Evolutionary conservation across 345 rosid genomes (phyloP).

Genomic region (Cardamine resedifolia): DNA sequence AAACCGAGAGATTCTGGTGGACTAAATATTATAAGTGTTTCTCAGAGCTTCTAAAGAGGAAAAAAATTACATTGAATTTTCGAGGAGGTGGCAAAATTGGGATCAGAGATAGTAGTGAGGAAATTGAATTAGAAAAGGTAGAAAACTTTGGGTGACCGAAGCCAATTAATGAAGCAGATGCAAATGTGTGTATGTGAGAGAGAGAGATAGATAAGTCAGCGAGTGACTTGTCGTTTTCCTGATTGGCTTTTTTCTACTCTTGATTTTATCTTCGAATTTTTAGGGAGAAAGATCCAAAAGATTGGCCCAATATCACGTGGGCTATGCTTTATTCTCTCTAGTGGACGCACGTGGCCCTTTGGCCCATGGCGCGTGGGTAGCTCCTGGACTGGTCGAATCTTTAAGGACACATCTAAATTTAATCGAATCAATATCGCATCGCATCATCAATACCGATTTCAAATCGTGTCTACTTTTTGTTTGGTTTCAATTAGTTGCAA

Average conservation of each 20-base stretch:
- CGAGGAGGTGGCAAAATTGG: constrained; percentile 2
- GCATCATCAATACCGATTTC: constrained; percentile 16
- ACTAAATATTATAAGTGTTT: not conserved
- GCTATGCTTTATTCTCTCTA: constrained; percentile 37
- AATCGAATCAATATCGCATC: constrained; percentile 17
- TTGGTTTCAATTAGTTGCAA: too few species aligned
- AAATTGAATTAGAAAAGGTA: constrained; percentile 1
- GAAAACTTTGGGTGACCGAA: not conserved
- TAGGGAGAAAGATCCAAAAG: constrained; percentile 31
- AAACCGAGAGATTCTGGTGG: constrained; percentile 28
- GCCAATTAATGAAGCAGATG: constrained; percentile 26
- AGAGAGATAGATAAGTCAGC: not conserved
- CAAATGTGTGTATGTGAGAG: constrained; percentile 13
- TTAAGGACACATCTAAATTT: not conserved
- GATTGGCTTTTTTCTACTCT: not conserved
- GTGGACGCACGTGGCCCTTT: constrained; percentile 33
- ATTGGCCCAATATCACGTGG: constrained; percentile 35
- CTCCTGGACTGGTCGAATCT: constrained; percentile 26
- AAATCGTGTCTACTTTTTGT: constrained; percentile 5
- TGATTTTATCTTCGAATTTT: not conserved
- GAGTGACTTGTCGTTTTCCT: constrained; percentile 19
- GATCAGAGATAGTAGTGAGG: not conserved
- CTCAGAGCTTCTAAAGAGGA: not conserved
- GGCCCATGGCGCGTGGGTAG: constrained; percentile 30
- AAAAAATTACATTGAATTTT: not conserved